Base-by-base conservation (phyloP, 257 asterid species). In the Nicotiana benthamiana region DNA sequence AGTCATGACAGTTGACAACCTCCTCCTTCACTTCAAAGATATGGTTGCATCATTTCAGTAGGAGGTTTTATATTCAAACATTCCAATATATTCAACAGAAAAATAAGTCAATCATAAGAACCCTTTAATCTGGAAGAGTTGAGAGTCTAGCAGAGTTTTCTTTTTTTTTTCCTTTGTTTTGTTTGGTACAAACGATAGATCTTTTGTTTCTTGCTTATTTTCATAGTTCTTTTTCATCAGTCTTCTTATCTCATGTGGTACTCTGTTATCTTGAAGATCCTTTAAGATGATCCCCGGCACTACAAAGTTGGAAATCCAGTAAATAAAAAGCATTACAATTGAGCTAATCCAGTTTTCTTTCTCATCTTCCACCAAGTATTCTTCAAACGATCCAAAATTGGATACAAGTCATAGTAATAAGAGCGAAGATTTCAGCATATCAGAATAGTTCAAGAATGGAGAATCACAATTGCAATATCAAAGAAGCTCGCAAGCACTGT, bases 11-110 rank as follows among this genome's bases (percentile, higher is more conserved):
- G 78, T 91, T 17, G 97, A 91, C 0, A 93, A 91, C 27, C 92
- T 93, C 57, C 83, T 95, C 81, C 74, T 18, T 24, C 87, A 85
- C 66, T 93, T 93, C 86, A 92, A 86, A 80, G 88, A 85, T 2
- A 89, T 89, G 53, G 89, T 84, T 11, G 94, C 92, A 24, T 88
- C 93, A 43, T 89, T 82, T 85, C 91, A 82, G 72, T 95, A 89
- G 90, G 17, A 15, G n/a, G 57, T 51, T 5, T 51, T 51, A 13
- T 51, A 51, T 9, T 46, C 53, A 46, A 46, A 46, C 16, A 46
- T 46, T 46, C 53, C 53, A 46, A 46, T 10, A 46, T 46, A 9
- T 51, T 51, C 54, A 51, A 51, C 54, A 11, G 18, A 51, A 48
- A 10, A 51, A 51, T 46, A 15, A 46, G 52, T 10, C 52, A 51